phyloP scores from a whole-genome alignment of 2,329 filamentous ascomycete genomes.

The Colletotrichum kahawae region DNA sequence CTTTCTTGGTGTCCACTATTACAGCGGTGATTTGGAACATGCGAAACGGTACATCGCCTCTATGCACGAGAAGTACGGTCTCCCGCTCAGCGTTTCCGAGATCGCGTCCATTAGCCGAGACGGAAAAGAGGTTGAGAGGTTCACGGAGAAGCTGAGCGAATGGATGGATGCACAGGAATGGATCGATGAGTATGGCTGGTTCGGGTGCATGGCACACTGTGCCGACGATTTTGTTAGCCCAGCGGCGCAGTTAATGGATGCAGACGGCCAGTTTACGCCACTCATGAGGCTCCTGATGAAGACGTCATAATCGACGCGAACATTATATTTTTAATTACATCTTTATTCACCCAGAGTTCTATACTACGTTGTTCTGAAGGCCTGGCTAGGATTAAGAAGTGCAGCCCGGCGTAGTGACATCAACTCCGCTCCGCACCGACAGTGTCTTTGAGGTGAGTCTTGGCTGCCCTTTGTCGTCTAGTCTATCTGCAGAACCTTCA shows the following conservation, averaged over 20 bases:
- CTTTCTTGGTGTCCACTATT: constrained; percentile 49
- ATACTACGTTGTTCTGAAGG: too few species aligned
- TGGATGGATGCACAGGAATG: constrained; percentile 48
- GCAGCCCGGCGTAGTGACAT: neutral
- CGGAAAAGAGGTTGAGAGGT: constrained; percentile 37
- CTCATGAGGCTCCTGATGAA: constrained; percentile 25
- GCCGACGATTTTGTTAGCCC: constrained; percentile 51
- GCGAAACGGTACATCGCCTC: constrained; percentile 40
- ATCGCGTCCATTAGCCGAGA: constrained; percentile 45
- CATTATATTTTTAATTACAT: too few species aligned
- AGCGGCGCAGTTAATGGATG: constrained; percentile 49
- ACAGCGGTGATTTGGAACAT: constrained; percentile 36
- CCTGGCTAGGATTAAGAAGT: neutral
- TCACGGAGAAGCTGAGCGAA: constrained; percentile 42
- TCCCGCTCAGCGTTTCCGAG: constrained; percentile 44
- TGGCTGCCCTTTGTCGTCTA: neutral
- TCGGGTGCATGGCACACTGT: constrained; percentile 45
- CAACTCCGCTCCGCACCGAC: neutral
- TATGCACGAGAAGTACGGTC: constrained; percentile 38
- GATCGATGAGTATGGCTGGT: constrained; percentile 48
- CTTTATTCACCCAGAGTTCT: too few species aligned
- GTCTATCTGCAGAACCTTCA: neutral
- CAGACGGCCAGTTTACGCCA: constrained; percentile 41
- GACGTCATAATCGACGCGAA: neutral
- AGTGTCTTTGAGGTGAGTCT: neutral